A percentile compares a stretch with the other conserved stretches of the same genome.
Evolutionary conservation across 2,329 filamentous ascomycete genomes (phyloP).

Genomic region (Coniella lustricola): DNA sequence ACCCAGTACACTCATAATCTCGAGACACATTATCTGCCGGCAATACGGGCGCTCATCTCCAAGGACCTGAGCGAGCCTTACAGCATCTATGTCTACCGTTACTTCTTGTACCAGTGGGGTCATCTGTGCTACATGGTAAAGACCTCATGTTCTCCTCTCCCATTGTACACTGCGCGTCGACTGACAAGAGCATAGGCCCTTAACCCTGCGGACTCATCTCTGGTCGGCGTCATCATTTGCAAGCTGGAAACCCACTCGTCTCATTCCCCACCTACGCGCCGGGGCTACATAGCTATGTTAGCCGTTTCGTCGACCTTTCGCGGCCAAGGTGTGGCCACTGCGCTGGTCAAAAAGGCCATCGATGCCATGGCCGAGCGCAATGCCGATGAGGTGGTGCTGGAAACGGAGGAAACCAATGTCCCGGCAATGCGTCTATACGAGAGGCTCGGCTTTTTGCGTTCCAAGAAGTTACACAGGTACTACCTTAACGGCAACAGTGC

Average conservation of each 20-base stretch:
- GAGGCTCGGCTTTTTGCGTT: constrained; percentile 80
- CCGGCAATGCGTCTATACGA: constrained; percentile 91
- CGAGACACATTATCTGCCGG: constrained; percentile 63
- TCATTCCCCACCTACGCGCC: constrained; percentile 64
- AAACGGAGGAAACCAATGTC: constrained; percentile 90
- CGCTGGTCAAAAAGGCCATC: constrained; percentile 81
- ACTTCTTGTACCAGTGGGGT: constrained; percentile 96
- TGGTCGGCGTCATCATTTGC: constrained; percentile 88
- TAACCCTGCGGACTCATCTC: constrained; percentile 50
- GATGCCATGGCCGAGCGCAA: constrained; percentile 78
- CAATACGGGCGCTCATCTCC: constrained; percentile 87
- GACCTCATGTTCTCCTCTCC: constrained; percentile 13
- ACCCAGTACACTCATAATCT: constrained; percentile 56
- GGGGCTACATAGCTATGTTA: constrained; percentile 98
- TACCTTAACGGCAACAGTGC: constrained; percentile 96
- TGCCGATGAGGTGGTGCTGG: constrained; percentile 90
- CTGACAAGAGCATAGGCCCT: constrained; percentile 39
- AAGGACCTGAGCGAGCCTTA: constrained; percentile 97
- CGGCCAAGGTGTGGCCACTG: constrained; percentile 80
- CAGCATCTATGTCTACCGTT: constrained; percentile 98
- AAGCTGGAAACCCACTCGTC: constrained; percentile 88
- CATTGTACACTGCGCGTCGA: background rate
- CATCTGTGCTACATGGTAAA: constrained; percentile 90
- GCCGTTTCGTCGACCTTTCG: constrained; percentile 78
- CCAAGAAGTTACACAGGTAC: constrained; percentile 88